Evolutionary conservation across 208 protist species (phyloP), one percentile per base, ranked within the genome.

Genomic region (Naegleria lovaniensis): DNA sequence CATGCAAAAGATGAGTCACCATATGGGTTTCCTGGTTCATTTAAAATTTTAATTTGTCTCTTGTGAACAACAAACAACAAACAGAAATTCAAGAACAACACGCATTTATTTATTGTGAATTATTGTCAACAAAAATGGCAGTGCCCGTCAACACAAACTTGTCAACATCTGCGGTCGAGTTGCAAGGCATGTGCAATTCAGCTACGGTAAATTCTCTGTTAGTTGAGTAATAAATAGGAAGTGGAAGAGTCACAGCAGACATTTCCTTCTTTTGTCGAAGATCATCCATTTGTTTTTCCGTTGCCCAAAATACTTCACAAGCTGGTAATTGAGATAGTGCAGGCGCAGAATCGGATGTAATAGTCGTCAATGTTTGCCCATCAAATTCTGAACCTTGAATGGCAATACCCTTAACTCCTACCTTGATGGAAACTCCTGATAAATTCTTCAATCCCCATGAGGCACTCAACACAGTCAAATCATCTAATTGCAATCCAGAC

Each of bases 401-500:
- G 38, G 43, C 58, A 0, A 92, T 55, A n/a, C 83, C 55, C 22
- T 43, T 58, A 15, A 59, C 0, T 13, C 5, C 22, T n/a, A 93
- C 29, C 38, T 39, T 86, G 2, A 13, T 4, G 3, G 16, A 33
- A 48, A 79, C 75, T 16, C 76, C 83, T 22, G 11, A 38, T n/a
- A 36, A 33, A 38, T 25, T 29, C 79, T 36, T 48, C 85, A 19
- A 39, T 0, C 6, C 16, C 33, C 88, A 83, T 76, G 39, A 88
- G 48, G 85, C 76, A 41, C 75, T 91, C 39, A 90, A 33, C 33
- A 93, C 41, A n/a, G 22, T 41, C 19, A 95, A 91, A n/a, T 88
- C 43, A 90, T 94, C 97, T 40, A 99, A 95, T 5, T 97, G 94
- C 91, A 95, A 92, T 76, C 93, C 90, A 29, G 93, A 93, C 6